Base-by-base conservation (phyloP, 371 early-diverging fungal species). In the Globomyces sp. region DNA sequence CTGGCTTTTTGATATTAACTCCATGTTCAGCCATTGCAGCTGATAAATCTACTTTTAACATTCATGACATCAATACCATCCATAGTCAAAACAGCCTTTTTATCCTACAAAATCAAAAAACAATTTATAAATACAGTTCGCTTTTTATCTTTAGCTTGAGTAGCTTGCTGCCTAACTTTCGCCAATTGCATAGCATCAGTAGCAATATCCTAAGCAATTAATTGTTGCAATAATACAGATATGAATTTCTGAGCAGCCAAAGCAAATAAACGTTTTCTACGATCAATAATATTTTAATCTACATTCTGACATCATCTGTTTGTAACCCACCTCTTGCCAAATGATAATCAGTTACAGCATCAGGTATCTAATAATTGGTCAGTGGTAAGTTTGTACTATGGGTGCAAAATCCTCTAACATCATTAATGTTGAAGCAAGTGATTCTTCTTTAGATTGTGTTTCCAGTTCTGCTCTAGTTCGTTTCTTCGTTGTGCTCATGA, bases 321-420 rank as follows among this genome's bases (percentile, higher is more conserved):
- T 92, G 89, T 64, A 99, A 92, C 2, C 99, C 99, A 2, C 96
- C 88, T 72, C 91, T 85, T 47, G 90, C 86, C 50, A 99, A 78
- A 73, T 95, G 96, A 76, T 97, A 93, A 71, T 99, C 99, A 36
- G 95, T 92, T 8, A 98, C 92, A 43, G 91, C 90, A 72, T 99
- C 99, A 45, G 99, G 99, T 71, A 99, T 94, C 24, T 24, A 24
- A 24, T 24, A 24, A 24, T 24, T 24, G 24, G 24, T 24, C 24
- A 24, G 24, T 24, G 24, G 24, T 24, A 24, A 24, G 24, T 24
- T 24, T 24, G 24, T 24, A 24, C 24, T 68, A 95, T 86, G 0
- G 97, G 96, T 45, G 89, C 82, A 64, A 90, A 93, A 58, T 87
- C 86, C 69, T 96, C 94, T 92, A 95, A 92, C 74, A 90, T 81